phyloP scores from a whole-genome alignment of 2,329 filamentous ascomycete species.

The Emergomyces africanus region DNA sequence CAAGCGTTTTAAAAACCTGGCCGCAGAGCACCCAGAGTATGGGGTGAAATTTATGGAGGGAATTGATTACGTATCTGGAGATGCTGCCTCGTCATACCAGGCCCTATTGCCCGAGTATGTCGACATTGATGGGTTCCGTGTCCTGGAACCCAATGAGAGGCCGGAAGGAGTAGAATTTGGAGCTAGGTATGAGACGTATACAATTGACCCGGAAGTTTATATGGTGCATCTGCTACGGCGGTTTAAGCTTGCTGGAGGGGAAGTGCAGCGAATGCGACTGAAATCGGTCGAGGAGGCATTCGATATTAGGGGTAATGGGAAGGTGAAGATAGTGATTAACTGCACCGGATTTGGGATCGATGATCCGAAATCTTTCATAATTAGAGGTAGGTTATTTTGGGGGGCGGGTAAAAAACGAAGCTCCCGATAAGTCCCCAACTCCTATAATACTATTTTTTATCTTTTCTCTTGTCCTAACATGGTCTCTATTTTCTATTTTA shows the following conservation, averaged over 20 bases:
- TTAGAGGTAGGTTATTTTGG: constrained; percentile 25
- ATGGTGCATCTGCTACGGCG: constrained; percentile 28
- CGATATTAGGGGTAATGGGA: constrained; percentile 16
- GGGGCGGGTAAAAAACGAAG: background rate
- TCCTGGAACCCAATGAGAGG: constrained; percentile 18
- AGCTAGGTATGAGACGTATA: constrained; percentile 29
- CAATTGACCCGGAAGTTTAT: constrained; percentile 34
- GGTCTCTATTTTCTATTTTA: background rate
- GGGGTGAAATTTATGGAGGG: constrained; percentile 28
- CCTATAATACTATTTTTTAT: background rate
- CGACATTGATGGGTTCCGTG: constrained; percentile 24
- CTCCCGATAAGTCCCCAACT: too few species aligned
- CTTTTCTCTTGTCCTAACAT: background rate
- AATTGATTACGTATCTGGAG: constrained; percentile 27
- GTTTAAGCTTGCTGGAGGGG: constrained; percentile 29
- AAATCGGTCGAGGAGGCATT: constrained; percentile 24
- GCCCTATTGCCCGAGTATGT: constrained; percentile 24
- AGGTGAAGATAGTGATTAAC: constrained; percentile 30
- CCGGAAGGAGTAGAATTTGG: constrained; percentile 29
- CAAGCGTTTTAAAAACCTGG: constrained; percentile 24
- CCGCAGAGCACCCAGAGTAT: constrained; percentile 20
- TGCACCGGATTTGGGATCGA: constrained; percentile 33
- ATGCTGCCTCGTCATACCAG: constrained; percentile 15
- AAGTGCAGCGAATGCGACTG: constrained; percentile 13
- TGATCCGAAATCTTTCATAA: constrained; percentile 32